Base-by-base conservation (phyloP, 371 early-diverging fungal species). In the Mucor mucedo region DNA sequence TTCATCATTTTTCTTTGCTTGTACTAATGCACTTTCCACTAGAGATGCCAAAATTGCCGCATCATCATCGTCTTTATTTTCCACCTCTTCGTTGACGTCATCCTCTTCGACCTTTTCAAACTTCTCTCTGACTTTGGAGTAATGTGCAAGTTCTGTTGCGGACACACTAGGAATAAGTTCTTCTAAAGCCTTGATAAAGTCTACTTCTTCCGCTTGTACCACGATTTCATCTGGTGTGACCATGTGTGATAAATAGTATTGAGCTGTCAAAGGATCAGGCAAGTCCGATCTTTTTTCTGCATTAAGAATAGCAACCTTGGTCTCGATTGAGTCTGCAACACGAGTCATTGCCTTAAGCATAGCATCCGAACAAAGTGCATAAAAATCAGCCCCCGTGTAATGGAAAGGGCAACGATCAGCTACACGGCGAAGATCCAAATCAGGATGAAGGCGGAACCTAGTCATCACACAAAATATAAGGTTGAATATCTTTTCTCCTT, bases 301-400 rank as follows among this genome's bases (percentile, higher is more conserved):
- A 44, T 81, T 81, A 29, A 78, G 50, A 2, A 55, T 40, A 29
- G 72, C 41, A 28, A 93, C 85, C 52, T 85, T 85, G 6, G 49
- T 68, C 61, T 97, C 95, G n/a, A 97, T 89, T 0, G 80, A 65
- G 44, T 88, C 81, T 13, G 96, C 95, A 0, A 90, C 93, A 48
- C 97, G 89, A 6, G 93, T 80, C 88, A 97, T 95, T 13, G 98
- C 97, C 66, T 97, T 96, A 8, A 98, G 82, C 87, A 96, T 93
- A 3, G 99, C 95, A 71, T 97, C 98, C 16, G 98, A 94, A 68
- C 97, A 97, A 32, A 98, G 82, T 0, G 99, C 99, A 72, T 98
- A 98, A 65, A 98, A 94, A 74, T 98, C 99, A 13, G 99, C 99
- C 47, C 99, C 99, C 0, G 99, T 98, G 59, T 92, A 93, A 68